Evolutionary conservation across 1,139 yeast species (phyloP).

Genomic region (Debaryomyces singareniensis): DNA sequence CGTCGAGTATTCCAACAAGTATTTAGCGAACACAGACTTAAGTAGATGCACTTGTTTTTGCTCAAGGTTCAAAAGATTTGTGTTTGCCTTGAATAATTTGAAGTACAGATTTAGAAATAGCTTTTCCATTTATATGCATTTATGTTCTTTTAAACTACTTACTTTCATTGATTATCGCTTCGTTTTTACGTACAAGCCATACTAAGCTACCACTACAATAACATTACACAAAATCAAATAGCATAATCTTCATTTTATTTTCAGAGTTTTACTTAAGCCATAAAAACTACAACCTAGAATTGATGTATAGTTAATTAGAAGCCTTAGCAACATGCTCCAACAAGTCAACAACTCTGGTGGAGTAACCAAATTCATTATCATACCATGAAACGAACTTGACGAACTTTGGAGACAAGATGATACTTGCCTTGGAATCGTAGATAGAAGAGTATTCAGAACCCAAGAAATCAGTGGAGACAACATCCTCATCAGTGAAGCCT

Average conservation of each 20-base stretch:
- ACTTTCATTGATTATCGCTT: no score
- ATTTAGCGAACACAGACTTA: slow-evolving; percentile 1
- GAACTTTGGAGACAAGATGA: slow-evolving; percentile 73
- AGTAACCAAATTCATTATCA: slow-evolving; percentile 90
- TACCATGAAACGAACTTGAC: slow-evolving; percentile 86
- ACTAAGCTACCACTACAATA: no score
- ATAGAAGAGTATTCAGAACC: slow-evolving; percentile 74
- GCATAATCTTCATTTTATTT: neutral
- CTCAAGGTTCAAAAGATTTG: slow-evolving; percentile 6
- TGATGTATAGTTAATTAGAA: slow-evolving; percentile 19
- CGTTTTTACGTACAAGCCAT: no score
- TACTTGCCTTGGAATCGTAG: slow-evolving; percentile 84
- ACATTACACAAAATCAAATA: neutral
- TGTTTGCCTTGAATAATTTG: slow-evolving; percentile 12
- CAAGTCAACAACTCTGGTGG: slow-evolving; percentile 86
- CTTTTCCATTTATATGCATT: slow-evolving; percentile 4
- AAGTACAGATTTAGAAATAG: slow-evolving; percentile 13
- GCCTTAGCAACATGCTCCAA: slow-evolving; percentile 64
- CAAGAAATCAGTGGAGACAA: slow-evolving; percentile 79
- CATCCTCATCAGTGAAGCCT: slow-evolving; percentile 84
- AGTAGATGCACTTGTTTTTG: slow-evolving; percentile 9
- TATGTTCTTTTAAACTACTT: no score
- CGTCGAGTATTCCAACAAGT: slow-evolving; percentile 6
- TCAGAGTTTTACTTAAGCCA: slow-evolving; percentile 2
- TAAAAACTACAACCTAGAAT: slow-evolving; percentile 7